Percentiles rank a stretch among this genome's conserved stretches.
These are phyloP conservation scores for Penicillium sp. DNA, from an alignment of 2,329 filamentous ascomycete species.

Conservation along the genomic window DNA sequence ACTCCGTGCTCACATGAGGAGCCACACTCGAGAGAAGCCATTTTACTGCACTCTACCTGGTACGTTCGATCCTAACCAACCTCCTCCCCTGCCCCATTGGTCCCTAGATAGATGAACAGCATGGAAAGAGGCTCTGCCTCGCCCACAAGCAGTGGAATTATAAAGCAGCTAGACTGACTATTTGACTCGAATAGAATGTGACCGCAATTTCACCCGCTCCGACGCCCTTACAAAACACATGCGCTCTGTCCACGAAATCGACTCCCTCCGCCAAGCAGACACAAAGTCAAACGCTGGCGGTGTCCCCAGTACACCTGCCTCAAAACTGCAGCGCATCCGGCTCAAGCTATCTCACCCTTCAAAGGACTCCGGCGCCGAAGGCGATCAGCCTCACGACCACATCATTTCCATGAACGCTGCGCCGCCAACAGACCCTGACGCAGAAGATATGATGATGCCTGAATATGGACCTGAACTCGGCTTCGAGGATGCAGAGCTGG, in stretches of 20 bases:
- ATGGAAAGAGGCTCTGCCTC: background rate
- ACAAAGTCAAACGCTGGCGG: conserved; percentile 40
- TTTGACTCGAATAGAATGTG: conserved; percentile 69
- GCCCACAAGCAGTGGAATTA: background rate
- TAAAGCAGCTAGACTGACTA: background rate
- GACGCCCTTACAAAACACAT: conserved; percentile 97
- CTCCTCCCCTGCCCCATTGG: background rate
- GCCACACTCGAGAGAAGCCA: conserved; percentile 95
- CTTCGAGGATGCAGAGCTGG: conserved; percentile 46
- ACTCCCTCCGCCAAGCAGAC: conserved; percentile 74
- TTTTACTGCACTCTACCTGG: conserved; percentile 95
- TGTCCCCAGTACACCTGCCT: conserved; percentile 29
- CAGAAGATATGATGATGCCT: conserved; percentile 35
- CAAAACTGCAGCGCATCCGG: conserved; percentile 43
- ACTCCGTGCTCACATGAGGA: conserved; percentile 94
- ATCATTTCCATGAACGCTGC: conserved; percentile 15
- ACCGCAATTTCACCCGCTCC: conserved; percentile 92
- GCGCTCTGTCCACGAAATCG: conserved; percentile 97
- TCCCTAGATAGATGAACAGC: background rate
- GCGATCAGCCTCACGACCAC: conserved; percentile 22
- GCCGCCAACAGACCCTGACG: conserved; percentile 29
- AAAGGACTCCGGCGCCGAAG: conserved; percentile 27
- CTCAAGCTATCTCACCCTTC: conserved; percentile 42
- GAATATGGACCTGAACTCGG: conserved; percentile 43
- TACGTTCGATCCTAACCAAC: conserved; percentile 44